Base-by-base conservation (phyloP, 345 rosid species). In the Erysimum cheiranthoides region DNA sequence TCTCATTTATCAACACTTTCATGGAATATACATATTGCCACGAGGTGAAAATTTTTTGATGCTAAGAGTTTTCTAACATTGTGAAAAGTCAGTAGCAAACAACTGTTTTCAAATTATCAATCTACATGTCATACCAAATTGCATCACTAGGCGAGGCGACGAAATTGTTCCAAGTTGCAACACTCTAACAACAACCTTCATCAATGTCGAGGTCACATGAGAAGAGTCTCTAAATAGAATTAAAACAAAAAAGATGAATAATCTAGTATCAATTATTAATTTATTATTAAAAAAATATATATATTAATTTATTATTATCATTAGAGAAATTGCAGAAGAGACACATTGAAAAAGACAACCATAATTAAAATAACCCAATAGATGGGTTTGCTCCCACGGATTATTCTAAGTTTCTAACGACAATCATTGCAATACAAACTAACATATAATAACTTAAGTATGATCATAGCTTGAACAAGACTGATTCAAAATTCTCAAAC, bases 301-400 rank as follows among this genome's bases (percentile, higher is more conserved):
- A n/a, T 8, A 56, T 30, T n/a, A n/a, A 17, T 21, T 25, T 50
- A 59, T 32, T 30, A 70, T 69, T 69, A 62, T 77, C 16, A 76
- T 53, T 8, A 70, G 66, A 53, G 75, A 53, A 45, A 76, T 45
- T 77, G 80, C 71, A 77, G 16, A 6, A 27, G 71, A 64, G 61
- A 71, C 34, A 31, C 72, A 61, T 58, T 50, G 77, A 71, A 78
- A 71, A 71, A 66, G 76, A 71, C 73, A 58, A 65, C 68, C 81
- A 71, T 77, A 58, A 64, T 65, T 77, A 77, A 77, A 77, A 77
- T 59, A 77, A 71, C 77, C 80, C 73, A 71, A 71, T 40, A 57
- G 7, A 65, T 71, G 77, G 76, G 73, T 71, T 77, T 68, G 17
- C 70, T 76, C 80, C 80, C 76, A 70, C 71, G 76, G 76, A 70